Evolutionary conservation across 2,329 filamentous ascomycete species (phyloP), one percentile per base, ranked within the genome.

Genomic region (Aspergillus sp.): DNA sequence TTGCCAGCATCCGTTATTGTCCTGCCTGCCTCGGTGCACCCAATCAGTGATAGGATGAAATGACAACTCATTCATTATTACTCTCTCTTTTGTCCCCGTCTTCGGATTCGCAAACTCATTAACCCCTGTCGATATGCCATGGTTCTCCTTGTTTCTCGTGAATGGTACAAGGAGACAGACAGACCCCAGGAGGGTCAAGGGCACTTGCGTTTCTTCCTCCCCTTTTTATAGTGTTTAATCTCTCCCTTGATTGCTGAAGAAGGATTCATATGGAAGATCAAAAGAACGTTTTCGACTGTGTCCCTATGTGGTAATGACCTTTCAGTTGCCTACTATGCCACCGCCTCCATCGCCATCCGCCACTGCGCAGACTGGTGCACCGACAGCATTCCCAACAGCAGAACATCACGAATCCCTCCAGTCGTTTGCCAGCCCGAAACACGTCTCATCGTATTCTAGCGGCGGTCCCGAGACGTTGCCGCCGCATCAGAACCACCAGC

Each of bases 401-500:
- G 56, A 52, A 28, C 52, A 57, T 54, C 56, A 57, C 53, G 56
- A 67, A 52, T 48, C 57, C 44, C 48, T 52, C 43, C 64, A 62
- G 45, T 29, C 55, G n/a, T 48, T 54, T 10, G 48, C 53, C 34
- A 48, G 43, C 42, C 48, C 51, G 42, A 56, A 50, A 48, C 56
- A 58, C 43, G 54, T 48, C 42, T 47, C 54, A 34, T 54, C 58
- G 28, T 49, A 52, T 44, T 39, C 46, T 10, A 53, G 51, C 41
- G 48, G 46, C 10, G 27, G 10, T 7, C 40, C 42, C 3, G 53
- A 58, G 4, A 46, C 45, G 7, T 48, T 52, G 26, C 45, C 54
- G 8, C 42, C 49, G 19, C 56, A 55, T 43, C 62, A 63, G 41
- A 64, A 63, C 43, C 74, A 79, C 54, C 77, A 79, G 58, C 75